These are phyloP conservation scores for Hapsidospora chrysogenum DNA, from an alignment of 495 filamentous ascomycete genomes.

Conservation along the genomic window DNA sequence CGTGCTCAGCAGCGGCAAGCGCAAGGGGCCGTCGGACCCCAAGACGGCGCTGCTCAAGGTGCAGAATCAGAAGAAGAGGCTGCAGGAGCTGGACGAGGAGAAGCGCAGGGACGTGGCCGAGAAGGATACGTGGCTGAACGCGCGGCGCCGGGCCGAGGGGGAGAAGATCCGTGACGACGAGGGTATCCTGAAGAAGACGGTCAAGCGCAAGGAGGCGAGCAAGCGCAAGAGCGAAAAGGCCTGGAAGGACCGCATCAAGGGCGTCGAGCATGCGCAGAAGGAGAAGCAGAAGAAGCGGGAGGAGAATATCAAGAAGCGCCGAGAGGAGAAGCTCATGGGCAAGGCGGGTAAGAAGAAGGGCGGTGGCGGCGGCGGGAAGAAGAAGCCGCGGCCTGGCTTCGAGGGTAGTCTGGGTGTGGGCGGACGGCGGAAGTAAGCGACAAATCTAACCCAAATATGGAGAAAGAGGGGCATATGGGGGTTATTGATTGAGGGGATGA, in stretches of 20 bases:
- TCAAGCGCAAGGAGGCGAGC: constrained; percentile 77
- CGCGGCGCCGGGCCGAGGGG: constrained; percentile 73
- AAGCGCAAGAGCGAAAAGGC: constrained; percentile 85
- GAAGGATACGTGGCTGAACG: constrained; percentile 88
- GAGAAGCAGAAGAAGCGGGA: constrained; percentile 77
- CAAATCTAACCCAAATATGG: no score
- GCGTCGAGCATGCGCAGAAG: constrained; percentile 57
- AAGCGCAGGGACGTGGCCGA: constrained; percentile 76
- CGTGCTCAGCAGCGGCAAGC: constrained; percentile 38
- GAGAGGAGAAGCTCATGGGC: constrained; percentile 52
- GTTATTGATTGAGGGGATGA: no score
- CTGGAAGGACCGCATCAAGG: constrained; percentile 70
- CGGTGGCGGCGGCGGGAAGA: constrained; percentile 31
- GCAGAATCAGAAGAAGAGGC: constrained; percentile 53
- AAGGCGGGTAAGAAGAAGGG: constrained; percentile 50
- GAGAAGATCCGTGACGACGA: constrained; percentile 84
- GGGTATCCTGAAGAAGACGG: constrained; percentile 77
- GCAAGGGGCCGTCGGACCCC: constrained; percentile 64
- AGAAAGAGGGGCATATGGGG: no score
- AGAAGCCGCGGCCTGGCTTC: constrained; percentile 62
- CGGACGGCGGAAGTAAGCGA: constrained; percentile 13
- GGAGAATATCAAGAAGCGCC: constrained; percentile 68
- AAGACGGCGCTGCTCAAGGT: constrained; percentile 52
- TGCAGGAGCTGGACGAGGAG: constrained; percentile 51
- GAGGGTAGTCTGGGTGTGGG: constrained; percentile 74